Percentiles rank a stretch among this genome's conserved stretches.
Evolutionary conservation across 2,329 filamentous ascomycete genomes (phyloP).

Genomic region (Orbilia quercus): DNA sequence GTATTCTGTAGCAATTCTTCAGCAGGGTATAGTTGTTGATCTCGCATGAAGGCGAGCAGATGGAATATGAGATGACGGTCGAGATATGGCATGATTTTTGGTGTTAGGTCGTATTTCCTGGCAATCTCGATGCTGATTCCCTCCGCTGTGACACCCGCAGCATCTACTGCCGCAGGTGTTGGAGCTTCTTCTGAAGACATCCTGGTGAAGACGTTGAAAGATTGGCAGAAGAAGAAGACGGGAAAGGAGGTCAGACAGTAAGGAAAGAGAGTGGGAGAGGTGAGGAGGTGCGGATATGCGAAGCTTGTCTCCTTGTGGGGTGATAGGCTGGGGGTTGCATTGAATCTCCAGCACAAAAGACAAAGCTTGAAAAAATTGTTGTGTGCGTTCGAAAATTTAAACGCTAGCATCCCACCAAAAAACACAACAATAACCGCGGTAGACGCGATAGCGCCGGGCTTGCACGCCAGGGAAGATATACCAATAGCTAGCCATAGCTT

Average conservation of each 20-base stretch:
- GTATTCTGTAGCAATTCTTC: conserved; percentile 87
- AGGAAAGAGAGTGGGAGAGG: conserved; percentile 55
- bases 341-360: conserved; percentile 18
- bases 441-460: conserved; percentile 19
- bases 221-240: conserved; percentile 49
- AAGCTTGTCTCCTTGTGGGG: conserved; percentile 39
- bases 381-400: conserved; percentile 54
- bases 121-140: conserved; percentile 45
- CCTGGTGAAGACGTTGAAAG: not conserved
- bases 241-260: conserved; percentile 35
- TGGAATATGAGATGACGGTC: conserved; percentile 97
- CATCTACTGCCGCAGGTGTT: conserved; percentile 22
- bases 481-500: too few species aligned
- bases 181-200: conserved; percentile 46
- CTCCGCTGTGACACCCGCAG: conserved; percentile 32
- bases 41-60: conserved; percentile 88
- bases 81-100: conserved; percentile 88
- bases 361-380: conserved; percentile 49
- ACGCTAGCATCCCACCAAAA: conserved; percentile 14
- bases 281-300: conserved; percentile 49
- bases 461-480: too few species aligned
- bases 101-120: conserved; percentile 79
- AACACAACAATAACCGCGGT: conserved; percentile 22
- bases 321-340: conserved; percentile 36
- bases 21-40: conserved; percentile 66